These are phyloP conservation scores for Huntiella decipiens DNA, from an alignment of 2,329 filamentous ascomycete genomes.

Conservation along the genomic window DNA sequence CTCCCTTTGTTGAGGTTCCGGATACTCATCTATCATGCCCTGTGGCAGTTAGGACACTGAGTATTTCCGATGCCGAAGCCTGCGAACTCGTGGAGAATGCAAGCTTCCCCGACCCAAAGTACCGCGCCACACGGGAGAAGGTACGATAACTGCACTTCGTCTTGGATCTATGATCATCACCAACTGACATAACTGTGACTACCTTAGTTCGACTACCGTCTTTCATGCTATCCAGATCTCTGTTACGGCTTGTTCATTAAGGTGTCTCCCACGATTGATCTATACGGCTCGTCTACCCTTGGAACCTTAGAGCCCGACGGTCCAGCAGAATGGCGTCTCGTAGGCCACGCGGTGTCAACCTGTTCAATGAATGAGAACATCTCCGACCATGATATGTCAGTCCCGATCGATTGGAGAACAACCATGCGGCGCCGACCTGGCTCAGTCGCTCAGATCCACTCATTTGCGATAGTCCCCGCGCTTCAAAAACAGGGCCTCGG, in stretches of 20 bases:
- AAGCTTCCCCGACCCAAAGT: constrained; percentile 29
- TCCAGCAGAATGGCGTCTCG: constrained; percentile 32
- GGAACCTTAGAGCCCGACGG: neutral
- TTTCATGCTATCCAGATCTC: constrained; percentile 56
- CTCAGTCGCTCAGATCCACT: constrained; percentile 62
- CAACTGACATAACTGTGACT: neutral
- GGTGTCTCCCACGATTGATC: constrained; percentile 20
- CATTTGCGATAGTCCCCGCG: constrained; percentile 57
- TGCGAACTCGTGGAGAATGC: constrained; percentile 35
- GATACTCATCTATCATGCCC: too few species aligned
- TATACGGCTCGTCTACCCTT: constrained; percentile 1
- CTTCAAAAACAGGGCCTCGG: constrained; percentile 59
- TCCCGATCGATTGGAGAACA: constrained; percentile 47
- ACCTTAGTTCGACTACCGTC: constrained; percentile 53
- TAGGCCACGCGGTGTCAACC: constrained; percentile 64
- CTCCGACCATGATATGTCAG: constrained; percentile 58
- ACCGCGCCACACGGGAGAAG: constrained; percentile 35
- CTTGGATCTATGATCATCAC: neutral
- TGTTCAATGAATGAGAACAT: constrained; percentile 44
- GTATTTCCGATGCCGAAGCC: constrained; percentile 42
- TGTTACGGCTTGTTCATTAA: constrained; percentile 57
- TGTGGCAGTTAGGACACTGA: constrained; percentile 28
- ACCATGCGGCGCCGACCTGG: constrained; percentile 25
- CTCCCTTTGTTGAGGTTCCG: too few species aligned
- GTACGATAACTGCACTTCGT: constrained; percentile 18